These are phyloP conservation scores for Kockovaella imperatae DNA, from an alignment of 768 basidiomycete genomes.

Conservation along the genomic window DNA sequence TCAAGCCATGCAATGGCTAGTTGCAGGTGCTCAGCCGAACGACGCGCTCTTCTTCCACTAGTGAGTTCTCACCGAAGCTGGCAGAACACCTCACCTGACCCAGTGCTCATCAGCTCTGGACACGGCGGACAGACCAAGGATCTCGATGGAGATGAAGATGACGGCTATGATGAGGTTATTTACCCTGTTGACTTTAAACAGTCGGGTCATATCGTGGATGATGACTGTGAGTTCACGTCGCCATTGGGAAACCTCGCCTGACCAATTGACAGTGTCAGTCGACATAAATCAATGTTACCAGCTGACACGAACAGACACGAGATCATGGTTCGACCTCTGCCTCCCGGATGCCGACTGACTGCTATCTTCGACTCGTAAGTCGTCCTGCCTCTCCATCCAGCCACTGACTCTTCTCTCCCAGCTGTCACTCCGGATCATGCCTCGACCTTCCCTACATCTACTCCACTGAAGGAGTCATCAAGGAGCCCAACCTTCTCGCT, in stretches of 20 bases:
- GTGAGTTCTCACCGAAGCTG: constrained; percentile 19
- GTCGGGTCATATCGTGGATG: constrained; percentile 76
- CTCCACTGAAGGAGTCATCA: constrained; percentile 89
- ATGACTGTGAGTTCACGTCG: constrained; percentile 53
- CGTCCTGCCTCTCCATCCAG: neutral
- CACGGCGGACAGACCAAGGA: constrained; percentile 90
- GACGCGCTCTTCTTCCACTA: constrained; percentile 45
- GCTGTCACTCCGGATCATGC: constrained; percentile 47
- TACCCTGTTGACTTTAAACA: constrained; percentile 72
- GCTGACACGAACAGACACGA: constrained; percentile 47
- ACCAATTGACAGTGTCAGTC: neutral
- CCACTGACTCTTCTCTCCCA: neutral
- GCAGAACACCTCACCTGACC: neutral
- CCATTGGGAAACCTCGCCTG: neutral
- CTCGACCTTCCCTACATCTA: constrained; percentile 59
- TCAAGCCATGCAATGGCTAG: constrained; percentile 87
- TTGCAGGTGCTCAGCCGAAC: constrained; percentile 61
- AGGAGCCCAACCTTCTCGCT: constrained; percentile 80
- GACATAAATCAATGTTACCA: neutral
- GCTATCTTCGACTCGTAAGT: constrained; percentile 45
- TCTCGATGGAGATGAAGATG: constrained; percentile 44
- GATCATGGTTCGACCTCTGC: constrained; percentile 69
- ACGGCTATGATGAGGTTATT: constrained; percentile 50
- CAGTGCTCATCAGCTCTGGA: constrained; percentile 56
- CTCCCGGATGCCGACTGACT: constrained; percentile 80